phyloP scores from a whole-genome alignment of 2,329 filamentous ascomycete species.

The Ophiostoma himal-ulmi region DNA sequence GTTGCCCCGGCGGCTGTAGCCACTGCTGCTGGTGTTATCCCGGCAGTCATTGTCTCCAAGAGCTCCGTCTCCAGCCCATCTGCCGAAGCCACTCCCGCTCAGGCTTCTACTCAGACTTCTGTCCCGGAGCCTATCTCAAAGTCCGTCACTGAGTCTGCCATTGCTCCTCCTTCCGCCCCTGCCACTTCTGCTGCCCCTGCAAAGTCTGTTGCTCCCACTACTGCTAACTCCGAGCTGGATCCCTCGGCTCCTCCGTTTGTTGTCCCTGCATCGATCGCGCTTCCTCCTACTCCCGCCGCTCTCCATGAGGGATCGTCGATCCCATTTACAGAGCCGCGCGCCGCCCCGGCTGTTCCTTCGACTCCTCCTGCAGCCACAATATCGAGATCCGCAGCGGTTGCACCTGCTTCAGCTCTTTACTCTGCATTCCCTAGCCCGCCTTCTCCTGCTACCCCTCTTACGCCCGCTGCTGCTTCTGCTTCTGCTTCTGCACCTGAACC shows the following conservation, averaged over 20 bases:
- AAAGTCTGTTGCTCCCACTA: background rate
- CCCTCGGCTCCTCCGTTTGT: background rate
- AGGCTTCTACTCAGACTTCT: background rate
- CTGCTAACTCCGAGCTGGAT: background rate
- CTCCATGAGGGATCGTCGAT: background rate
- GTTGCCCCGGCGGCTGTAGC: background rate
- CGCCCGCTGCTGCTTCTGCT: background rate
- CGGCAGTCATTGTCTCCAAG: constrained; percentile 7
- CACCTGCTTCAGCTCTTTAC: background rate
- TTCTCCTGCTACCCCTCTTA: background rate
- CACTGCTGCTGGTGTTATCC: background rate
- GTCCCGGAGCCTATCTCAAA: background rate
- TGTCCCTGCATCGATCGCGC: background rate
- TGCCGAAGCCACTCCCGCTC: background rate
- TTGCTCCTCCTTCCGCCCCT: background rate
- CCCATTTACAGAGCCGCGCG: constrained; percentile 1
- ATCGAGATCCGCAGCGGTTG: background rate
- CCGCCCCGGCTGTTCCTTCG: background rate
- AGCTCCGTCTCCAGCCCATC: background rate
- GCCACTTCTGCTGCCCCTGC: background rate
- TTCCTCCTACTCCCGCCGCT: background rate
- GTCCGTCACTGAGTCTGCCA: background rate
- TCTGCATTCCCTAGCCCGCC: background rate
- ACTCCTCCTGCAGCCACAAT: background rate
- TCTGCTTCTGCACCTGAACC: background rate